Conservation (phyloP, 495 filamentous ascomycete genomes). For the Cercophora sp. region DNA sequence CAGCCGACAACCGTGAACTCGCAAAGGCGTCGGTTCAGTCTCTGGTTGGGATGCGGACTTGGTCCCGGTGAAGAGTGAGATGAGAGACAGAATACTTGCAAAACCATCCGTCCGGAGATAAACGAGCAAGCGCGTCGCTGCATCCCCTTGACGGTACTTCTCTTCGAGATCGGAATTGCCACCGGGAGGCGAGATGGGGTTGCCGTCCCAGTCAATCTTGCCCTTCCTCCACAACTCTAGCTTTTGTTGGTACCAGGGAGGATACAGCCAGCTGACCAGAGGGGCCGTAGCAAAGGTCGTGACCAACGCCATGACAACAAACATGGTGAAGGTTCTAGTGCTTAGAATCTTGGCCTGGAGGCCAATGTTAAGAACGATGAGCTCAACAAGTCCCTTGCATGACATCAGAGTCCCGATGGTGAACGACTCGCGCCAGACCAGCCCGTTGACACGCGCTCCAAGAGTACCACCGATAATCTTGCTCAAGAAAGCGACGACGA, state of each 20-base stretch:
- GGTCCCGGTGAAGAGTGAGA: slow-evolving; percentile 59
- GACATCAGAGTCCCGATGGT: slow-evolving; percentile 90
- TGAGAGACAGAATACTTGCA: slow-evolving; percentile 73
- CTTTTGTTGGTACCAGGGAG: slow-evolving; percentile 85
- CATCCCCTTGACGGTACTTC: slow-evolving; percentile 40
- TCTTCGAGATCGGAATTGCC: slow-evolving; percentile 34
- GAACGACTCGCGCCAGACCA: slow-evolving; percentile 88
- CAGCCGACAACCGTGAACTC: slow-evolving; percentile 78
- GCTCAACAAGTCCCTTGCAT: slow-evolving; percentile 89
- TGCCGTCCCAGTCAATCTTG: slow-evolving; percentile 88
- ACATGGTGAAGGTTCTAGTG: slow-evolving; percentile 85
- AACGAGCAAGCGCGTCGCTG: slow-evolving; percentile 41
- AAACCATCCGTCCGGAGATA: slow-evolving; percentile 81
- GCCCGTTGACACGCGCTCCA: slow-evolving; percentile 67
- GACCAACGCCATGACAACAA: slow-evolving; percentile 89
- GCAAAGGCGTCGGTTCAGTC: slow-evolving; percentile 49
- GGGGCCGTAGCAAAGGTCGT: slow-evolving; percentile 89
- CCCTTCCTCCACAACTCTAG: slow-evolving; percentile 79
- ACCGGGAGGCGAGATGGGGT: slow-evolving; percentile 40
- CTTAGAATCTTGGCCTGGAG: slow-evolving; percentile 84
- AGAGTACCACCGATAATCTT: slow-evolving; percentile 79
- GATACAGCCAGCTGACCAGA: slow-evolving; percentile 70
- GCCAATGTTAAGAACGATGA: slow-evolving; percentile 95
- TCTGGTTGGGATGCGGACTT: slow-evolving; percentile 20
- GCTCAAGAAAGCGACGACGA: slow-evolving; percentile 72